Conservation (phyloP, 306 rosid species). For the Fragaria nilgerrensis region DNA sequence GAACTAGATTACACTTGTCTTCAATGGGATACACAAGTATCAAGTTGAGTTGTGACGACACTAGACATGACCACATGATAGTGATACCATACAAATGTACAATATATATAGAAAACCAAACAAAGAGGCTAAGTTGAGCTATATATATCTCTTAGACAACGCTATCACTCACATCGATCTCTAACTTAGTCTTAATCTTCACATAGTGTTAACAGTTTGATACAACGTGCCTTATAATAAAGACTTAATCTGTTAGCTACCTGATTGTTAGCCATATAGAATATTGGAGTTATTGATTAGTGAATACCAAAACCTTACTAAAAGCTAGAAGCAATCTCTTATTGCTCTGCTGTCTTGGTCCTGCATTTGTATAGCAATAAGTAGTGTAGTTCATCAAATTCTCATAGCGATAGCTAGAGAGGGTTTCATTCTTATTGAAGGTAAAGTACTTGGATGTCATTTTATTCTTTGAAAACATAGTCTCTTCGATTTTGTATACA, state of each 20-base stretch:
- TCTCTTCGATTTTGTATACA: too few relatives aligned
- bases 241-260: too few relatives aligned
- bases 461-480: too few relatives aligned
- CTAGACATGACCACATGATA: slow-evolving; percentile 37
- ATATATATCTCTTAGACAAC: background rate
- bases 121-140: background rate
- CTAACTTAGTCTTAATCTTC: slow-evolving; percentile 5
- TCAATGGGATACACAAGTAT: too few relatives aligned
- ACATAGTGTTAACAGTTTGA: background rate
- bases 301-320: too few relatives aligned
- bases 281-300: too few relatives aligned
- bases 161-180: background rate
- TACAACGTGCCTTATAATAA: background rate
- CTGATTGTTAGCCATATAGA: too few relatives aligned
- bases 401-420: background rate
- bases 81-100: slow-evolving; percentile 17
- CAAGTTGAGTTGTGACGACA: slow-evolving; percentile 20
- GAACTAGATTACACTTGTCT: too few relatives aligned
- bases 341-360: too few relatives aligned
- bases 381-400: background rate
- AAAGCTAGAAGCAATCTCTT: background rate
- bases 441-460: too few relatives aligned
- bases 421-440: background rate
- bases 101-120: background rate
- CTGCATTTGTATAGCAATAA: background rate